These are phyloP conservation scores for Neophaeococcomyces mojaviensis DNA, from an alignment of 2,329 filamentous ascomycete species.

Conservation along the genomic window DNA sequence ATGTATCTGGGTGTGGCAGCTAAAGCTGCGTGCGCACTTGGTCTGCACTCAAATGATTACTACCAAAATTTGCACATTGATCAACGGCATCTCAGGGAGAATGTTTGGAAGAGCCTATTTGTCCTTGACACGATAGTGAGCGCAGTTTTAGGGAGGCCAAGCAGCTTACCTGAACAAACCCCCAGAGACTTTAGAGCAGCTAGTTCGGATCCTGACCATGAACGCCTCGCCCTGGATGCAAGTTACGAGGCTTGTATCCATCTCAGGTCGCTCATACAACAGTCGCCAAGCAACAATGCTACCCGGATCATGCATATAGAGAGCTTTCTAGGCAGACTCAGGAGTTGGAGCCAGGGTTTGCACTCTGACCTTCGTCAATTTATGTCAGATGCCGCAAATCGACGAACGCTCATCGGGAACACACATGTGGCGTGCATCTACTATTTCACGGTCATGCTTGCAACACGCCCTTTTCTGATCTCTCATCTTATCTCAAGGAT, in stretches of 20 bases:
- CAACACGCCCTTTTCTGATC: slow-evolving; percentile 50
- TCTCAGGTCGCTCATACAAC: slow-evolving; percentile 38
- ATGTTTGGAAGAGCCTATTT: slow-evolving; percentile 42
- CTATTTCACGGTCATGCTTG: slow-evolving; percentile 52
- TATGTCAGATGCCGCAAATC: slow-evolving; percentile 23
- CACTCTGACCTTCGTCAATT: slow-evolving; percentile 27
- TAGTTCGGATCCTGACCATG: slow-evolving; percentile 19
- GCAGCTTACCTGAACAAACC: slow-evolving; percentile 26
- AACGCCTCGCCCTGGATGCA: slow-evolving; percentile 23
- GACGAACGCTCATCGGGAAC: slow-evolving; percentile 39
- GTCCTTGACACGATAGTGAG: slow-evolving; percentile 42
- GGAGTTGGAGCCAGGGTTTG: slow-evolving; percentile 40
- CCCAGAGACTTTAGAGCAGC: slow-evolving; percentile 18
- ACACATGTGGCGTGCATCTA: slow-evolving; percentile 52
- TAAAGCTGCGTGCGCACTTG: slow-evolving; percentile 50
- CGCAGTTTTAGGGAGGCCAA: slow-evolving; percentile 41
- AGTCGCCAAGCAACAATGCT: slow-evolving; percentile 35
- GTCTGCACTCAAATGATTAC: slow-evolving; percentile 41
- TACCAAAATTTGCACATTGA: slow-evolving; percentile 17
- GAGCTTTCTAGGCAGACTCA: slow-evolving; percentile 35
- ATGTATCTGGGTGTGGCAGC: slow-evolving; percentile 57
- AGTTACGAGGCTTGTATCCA: slow-evolving; percentile 32
- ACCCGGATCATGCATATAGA: slow-evolving; percentile 32
- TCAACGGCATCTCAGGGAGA: slow-evolving; percentile 27
- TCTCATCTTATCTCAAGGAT: slow-evolving; percentile 35